Evolutionary conservation across 2,329 filamentous ascomycete species (phyloP), one percentile per base, ranked within the genome.

Genomic region (Venturia asperata): DNA sequence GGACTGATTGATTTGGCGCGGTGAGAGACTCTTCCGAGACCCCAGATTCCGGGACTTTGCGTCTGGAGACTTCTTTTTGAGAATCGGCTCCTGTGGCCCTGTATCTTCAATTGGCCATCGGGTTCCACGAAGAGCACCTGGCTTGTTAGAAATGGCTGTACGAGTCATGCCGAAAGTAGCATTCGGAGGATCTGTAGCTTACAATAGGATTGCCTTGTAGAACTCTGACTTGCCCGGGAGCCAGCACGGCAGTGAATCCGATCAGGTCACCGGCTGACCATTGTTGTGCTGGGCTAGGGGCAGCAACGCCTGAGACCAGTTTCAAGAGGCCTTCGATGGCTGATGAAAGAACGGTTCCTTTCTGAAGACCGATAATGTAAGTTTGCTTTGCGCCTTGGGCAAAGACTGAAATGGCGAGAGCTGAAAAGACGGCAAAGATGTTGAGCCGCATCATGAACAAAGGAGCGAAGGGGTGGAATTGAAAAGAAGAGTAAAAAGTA

Each of bases 11-110:
- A 74, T 6, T 65, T 68, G 62, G 66, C 69, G 11, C 69, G 66
- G 67, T 77, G 73, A 13, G 76, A 77, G 63, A 79, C 74, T 63
- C 77, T 75, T 13, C 71, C 74, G n/a, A 79, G 71, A 61, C 78
- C 77, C 72, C 75, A 79, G 4, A 77, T 73, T 43, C 77, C 71
- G 45, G 72, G 72, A 41, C 70, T 69, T 68, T 79, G 77, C 11
- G 73, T 77, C n/a, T 55, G 49, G 1, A 58, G 34, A n/a, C 34
- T 30, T 27, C 63, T 47, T 45, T 64, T 64, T 24, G 37, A 56
- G 37, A 42, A 47, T n/a, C 27, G n/a, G 15, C n/a, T 30, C 24
- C 61, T 11, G 21, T 66, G 43, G 66, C 45, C 61, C 43, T 27
- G 56, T 11, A 45, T 34, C n/a, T 55, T 55, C 9, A 66, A 1